Base-by-base conservation (phyloP, 2,329 filamentous ascomycete genomes). In the Trichothecium sympodiale region DNA sequence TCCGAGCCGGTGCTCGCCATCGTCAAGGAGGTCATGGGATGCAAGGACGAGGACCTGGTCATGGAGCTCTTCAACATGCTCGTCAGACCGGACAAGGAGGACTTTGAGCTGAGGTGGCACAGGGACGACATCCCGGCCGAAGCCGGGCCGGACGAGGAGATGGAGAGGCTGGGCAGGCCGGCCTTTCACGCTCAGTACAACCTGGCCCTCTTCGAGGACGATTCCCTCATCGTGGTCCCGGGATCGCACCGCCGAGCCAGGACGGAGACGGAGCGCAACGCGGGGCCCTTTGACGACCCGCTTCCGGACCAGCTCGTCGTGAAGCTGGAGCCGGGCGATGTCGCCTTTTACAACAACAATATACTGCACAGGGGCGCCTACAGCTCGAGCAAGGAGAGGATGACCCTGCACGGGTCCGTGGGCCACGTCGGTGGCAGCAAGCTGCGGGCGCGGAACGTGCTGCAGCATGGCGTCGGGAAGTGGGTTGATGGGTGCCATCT, bases 31-130 rank as follows among this genome's bases (percentile, higher is more conserved):
- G 60, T 94, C 3, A 62, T 93, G 28, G 51, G 59, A 36, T 64
- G 60, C 38, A 43, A 46, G 14, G 71, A 77, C 25, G 74, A 80
- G 5, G 65, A 78, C 2, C 64, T 94, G 16, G 80, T 89, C 28
- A 83, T 94, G 77, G 87, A 94, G 59, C 62, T 94, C 14, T 87
- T 86, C 60, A 94, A 94, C 53, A 69, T 94, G 58, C 76, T 94
- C 7, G 77, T 93, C 12, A 66, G 81, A 5, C 86, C 86, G 0
- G 75, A 77, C 28, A 46, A 52, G 3, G n/a, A 10, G 6, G 74
- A 80, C 44, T 94, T 89, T 49, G 75, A 74, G 48, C 67, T 94
- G 34, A 64, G 80, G 33, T 94, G 87, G 87, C 87, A 94, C 54
- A 67, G 87, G 23, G 87, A 94, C 51, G 85, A 93, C 51, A 79